Evolutionary conservation across 2,329 filamentous ascomycete species (phyloP).

Genomic region (Chrysoporthe austroafricana): DNA sequence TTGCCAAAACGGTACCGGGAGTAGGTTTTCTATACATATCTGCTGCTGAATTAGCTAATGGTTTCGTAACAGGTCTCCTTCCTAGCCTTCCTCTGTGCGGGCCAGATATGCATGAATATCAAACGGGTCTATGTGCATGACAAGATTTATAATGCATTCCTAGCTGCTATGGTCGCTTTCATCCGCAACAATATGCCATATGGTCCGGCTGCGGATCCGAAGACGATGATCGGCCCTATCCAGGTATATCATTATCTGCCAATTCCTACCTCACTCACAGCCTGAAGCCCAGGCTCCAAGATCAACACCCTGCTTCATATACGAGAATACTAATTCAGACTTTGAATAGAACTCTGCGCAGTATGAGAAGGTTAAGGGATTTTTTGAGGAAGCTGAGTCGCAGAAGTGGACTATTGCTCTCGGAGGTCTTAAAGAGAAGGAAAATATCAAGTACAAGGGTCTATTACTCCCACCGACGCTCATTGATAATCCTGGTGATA

Average conservation of each 20-base stretch:
- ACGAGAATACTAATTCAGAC: neutral
- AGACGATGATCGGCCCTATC: slow-evolving; percentile 54
- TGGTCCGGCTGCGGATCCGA: slow-evolving; percentile 47
- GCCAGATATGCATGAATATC: slow-evolving; percentile 56
- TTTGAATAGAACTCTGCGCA: slow-evolving; percentile 57
- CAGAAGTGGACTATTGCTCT: slow-evolving; percentile 52
- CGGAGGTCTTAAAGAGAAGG: slow-evolving; percentile 43
- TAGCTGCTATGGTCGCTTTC: slow-evolving; percentile 49
- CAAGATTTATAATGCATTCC: slow-evolving; percentile 52
- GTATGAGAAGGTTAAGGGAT: slow-evolving; percentile 55
- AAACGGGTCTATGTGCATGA: slow-evolving; percentile 57
- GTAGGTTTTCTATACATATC: slow-evolving; percentile 3
- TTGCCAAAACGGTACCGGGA: slow-evolving; percentile 41
- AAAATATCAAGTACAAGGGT: slow-evolving; percentile 41
- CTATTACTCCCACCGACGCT: slow-evolving; percentile 64
- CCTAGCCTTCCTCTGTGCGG: slow-evolving; percentile 58
- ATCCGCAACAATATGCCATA: slow-evolving; percentile 44
- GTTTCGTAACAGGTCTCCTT: slow-evolving; percentile 42
- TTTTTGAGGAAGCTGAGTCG: slow-evolving; percentile 53
- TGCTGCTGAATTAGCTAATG: neutral
- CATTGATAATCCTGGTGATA: slow-evolving; percentile 62
- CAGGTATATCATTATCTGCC: slow-evolving; percentile 31
- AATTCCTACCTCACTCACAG: neutral
- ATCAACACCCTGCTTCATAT: too few species aligned
- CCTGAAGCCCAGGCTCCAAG: too few species aligned